phyloP scores from a whole-genome alignment of 2,329 filamentous ascomycete genomes.

The Cladophialophora carrionii region DNA sequence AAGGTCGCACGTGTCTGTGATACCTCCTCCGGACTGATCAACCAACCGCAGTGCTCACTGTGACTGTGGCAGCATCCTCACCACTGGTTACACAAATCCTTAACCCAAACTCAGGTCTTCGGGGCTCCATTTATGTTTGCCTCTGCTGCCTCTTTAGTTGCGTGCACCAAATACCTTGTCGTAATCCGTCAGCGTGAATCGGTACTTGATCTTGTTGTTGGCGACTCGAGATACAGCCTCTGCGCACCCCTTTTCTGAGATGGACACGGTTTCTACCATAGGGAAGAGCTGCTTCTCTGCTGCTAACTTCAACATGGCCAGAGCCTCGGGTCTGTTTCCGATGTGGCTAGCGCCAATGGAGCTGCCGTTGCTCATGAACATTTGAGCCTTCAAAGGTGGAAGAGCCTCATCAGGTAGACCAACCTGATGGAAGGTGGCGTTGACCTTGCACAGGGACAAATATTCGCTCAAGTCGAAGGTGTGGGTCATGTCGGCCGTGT shows the following conservation, averaged over 20 bases:
- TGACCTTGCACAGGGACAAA: constrained; percentile 57
- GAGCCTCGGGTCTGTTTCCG: constrained; percentile 69
- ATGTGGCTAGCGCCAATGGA: constrained; percentile 73
- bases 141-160: constrained; percentile 2
- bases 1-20: background rate
- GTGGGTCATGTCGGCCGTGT: constrained; percentile 76
- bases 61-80: background rate
- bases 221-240: constrained; percentile 71
- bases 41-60: background rate
- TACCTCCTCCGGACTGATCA: background rate
- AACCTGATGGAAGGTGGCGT: constrained; percentile 61
- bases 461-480: constrained; percentile 60
- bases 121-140: background rate
- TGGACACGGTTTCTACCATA: constrained; percentile 71
- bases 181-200: constrained; percentile 65
- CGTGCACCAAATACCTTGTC: constrained; percentile 65
- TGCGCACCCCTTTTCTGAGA: constrained; percentile 70
- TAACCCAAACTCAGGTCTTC: background rate
- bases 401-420: constrained; percentile 68
- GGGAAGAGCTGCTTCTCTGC: constrained; percentile 70
- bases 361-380: constrained; percentile 72
- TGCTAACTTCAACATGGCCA: constrained; percentile 72
- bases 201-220: constrained; percentile 71
- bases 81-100: background rate
- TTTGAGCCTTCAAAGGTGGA: constrained; percentile 71